Evolutionary conservation across 495 filamentous ascomycete genomes (phyloP).

Genomic region (Xylaria telfairii): DNA sequence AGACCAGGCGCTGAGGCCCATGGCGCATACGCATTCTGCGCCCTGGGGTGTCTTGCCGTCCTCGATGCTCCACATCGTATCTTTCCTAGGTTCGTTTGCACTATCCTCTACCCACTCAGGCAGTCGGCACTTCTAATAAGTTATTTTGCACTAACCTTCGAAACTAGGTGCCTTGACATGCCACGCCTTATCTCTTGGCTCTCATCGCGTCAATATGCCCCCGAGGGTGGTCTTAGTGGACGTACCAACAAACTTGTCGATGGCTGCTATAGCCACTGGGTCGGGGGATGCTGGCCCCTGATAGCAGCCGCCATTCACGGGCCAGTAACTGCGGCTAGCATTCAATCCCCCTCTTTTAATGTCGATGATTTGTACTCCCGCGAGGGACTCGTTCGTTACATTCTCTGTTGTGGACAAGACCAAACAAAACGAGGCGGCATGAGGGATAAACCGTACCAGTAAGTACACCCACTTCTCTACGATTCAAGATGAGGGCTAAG

Average conservation of each 20-base stretch:
- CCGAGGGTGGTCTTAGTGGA: slow-evolving; percentile 90
- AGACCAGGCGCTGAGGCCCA: slow-evolving; percentile 88
- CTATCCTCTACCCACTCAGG: neutral
- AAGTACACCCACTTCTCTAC: slow-evolving; percentile 45
- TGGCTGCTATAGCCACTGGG: slow-evolving; percentile 97
- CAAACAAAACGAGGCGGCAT: slow-evolving; percentile 73
- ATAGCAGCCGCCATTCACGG: slow-evolving; percentile 79
- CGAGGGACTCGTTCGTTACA: slow-evolving; percentile 85
- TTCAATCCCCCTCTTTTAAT: slow-evolving; percentile 38
- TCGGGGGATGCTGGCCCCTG: slow-evolving; percentile 91
- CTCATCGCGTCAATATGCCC: slow-evolving; percentile 84
- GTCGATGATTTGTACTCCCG: slow-evolving; percentile 70
- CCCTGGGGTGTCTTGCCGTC: slow-evolving; percentile 83
- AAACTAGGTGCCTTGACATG: slow-evolving; percentile 74
- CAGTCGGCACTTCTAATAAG: slow-evolving; percentile 15
- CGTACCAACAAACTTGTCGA: slow-evolving; percentile 98
- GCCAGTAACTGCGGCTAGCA: slow-evolving; percentile 37
- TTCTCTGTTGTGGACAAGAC: slow-evolving; percentile 85
- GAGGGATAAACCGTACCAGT: slow-evolving; percentile 93
- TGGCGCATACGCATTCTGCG: slow-evolving; percentile 96
- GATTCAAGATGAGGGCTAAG: slow-evolving; percentile 30
- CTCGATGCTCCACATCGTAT: slow-evolving; percentile 76
- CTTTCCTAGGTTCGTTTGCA: slow-evolving; percentile 63
- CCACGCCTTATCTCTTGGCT: slow-evolving; percentile 82
- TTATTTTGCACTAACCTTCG: slow-evolving; percentile 19